Evolutionary conservation across 139 green algal species (phyloP).

Genomic region (Cymbomonas tetramitiformis): DNA sequence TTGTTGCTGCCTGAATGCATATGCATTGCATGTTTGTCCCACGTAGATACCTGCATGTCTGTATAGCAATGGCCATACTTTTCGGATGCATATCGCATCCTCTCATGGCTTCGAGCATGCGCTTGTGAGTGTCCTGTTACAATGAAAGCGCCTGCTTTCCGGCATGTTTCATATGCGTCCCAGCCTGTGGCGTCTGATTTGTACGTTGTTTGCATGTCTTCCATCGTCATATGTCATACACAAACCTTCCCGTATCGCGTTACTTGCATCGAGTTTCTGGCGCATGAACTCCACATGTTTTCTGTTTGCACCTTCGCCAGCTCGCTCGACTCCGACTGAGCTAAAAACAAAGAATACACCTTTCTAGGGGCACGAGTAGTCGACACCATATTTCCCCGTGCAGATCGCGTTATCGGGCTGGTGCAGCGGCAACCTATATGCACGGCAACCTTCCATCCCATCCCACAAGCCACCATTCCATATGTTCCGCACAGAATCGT

Average conservation of each 20-base stretch:
- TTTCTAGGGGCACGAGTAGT: neutral
- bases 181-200: slow-evolving; percentile 8
- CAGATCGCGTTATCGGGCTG: neutral
- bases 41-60: too few relatives aligned
- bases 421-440: too few relatives aligned
- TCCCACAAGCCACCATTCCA: too few relatives aligned
- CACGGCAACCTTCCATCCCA: too few relatives aligned
- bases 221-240: slow-evolving; percentile 16
- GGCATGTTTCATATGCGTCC: slow-evolving; percentile 11
- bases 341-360: neutral
- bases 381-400: neutral
- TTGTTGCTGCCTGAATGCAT: neutral
- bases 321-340: neutral
- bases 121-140: slow-evolving; percentile 5
- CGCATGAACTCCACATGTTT: neutral
- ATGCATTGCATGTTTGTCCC: too few relatives aligned
- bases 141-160: slow-evolving; percentile 12
- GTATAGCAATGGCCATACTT: neutral
- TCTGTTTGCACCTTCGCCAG: slow-evolving; percentile 6
- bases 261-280: neutral
- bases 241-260: slow-evolving; percentile 8
- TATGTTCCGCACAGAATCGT: too few relatives aligned
- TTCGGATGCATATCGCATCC: neutral
- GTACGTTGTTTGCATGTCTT: slow-evolving; percentile 1
- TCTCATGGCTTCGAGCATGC: neutral